Conservation (phyloP, 2,329 filamentous ascomycete genomes). For the Aspergillus candidus region DNA sequence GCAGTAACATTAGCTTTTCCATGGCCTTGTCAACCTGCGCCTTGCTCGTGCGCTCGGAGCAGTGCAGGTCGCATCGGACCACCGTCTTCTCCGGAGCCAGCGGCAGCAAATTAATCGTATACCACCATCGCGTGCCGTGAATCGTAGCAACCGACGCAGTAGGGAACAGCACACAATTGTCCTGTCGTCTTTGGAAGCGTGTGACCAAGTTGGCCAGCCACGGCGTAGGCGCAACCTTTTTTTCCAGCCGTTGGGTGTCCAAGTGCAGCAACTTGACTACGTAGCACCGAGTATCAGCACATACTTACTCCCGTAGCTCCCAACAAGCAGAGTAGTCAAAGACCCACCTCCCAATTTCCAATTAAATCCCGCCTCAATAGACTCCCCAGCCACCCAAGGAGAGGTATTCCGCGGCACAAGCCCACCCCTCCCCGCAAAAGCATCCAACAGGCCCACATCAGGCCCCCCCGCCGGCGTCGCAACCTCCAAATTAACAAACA, state of each 20-base stretch:
- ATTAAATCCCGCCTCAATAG: constrained; percentile 25
- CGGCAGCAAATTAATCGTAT: constrained; percentile 24
- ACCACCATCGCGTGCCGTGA: constrained; percentile 13
- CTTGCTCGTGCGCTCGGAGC: background rate
- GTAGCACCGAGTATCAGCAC: background rate
- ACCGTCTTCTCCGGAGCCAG: constrained; percentile 19
- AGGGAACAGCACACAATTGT: constrained; percentile 17
- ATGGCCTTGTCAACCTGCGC: background rate
- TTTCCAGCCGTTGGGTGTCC: background rate
- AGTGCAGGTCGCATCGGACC: constrained; percentile 29
- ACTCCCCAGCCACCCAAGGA: constrained; percentile 24
- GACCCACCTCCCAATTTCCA: constrained; percentile 30
- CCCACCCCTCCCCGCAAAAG: constrained; percentile 10
- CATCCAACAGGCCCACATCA: constrained; percentile 3
- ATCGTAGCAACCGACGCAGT: constrained; percentile 19
- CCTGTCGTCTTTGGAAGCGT: background rate
- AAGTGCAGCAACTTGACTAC: background rate
- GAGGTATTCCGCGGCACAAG: constrained; percentile 5
- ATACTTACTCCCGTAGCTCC: no score
- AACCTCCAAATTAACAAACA: constrained; percentile 25
- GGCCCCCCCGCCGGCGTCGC: background rate
- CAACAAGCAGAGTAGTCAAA: background rate
- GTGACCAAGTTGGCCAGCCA: background rate
- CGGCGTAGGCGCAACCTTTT: background rate
- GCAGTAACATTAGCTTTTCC: background rate